Evolutionary conservation across 805 yeast genomes (phyloP), one percentile per base, ranked within the genome.

Genomic region (Wickerhamomyces tratensis): DNA sequence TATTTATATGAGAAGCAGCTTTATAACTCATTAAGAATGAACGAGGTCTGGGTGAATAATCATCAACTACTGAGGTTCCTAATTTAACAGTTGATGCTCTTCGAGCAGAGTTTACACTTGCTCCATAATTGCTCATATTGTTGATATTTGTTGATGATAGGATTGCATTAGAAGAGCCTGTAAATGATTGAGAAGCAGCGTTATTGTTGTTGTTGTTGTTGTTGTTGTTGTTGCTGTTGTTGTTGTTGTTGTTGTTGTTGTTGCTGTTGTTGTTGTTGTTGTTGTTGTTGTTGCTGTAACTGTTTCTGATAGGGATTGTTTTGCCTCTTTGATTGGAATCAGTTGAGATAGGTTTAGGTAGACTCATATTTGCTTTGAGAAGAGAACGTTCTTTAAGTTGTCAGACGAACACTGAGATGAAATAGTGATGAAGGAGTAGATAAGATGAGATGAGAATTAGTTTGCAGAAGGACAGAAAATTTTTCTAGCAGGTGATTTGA

Each of bases 81-180:
- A 47, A 39, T n/a, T 48, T 36, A 15, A 41, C 52, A 8, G 50
- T 46, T 10, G 52, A 49, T 5, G 46, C 43, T 20, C 54, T 38
- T 29, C 54, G 20, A 20, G 20, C 20, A 20, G 20, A 20, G 20
- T 20, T 20, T 20, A 20, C 20, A 20, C 20, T 20, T 20, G 20
- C 4, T 20, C 20, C 20, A 20, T 20, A 20, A 20, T 20, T 20
- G 20, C 20, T 20, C 20, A 20, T 20, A 20, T 20, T 20, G 20
- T 20, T 20, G 20, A 20, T 20, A 4, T 20, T 42, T n/a, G 53
- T 43, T 43, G 42, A 36, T 40, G 36, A 35, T 25, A 38, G n/a
- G 27, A 41, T n/a, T 31, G 41, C 20, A 20, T 20, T 4, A 20
- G 20, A 20, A 20, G 20, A 20, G 20, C 20, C 20, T 4, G 20